Conservation (phyloP, 2,329 filamentous ascomycete species). For the Cladosporium sp. region DNA sequence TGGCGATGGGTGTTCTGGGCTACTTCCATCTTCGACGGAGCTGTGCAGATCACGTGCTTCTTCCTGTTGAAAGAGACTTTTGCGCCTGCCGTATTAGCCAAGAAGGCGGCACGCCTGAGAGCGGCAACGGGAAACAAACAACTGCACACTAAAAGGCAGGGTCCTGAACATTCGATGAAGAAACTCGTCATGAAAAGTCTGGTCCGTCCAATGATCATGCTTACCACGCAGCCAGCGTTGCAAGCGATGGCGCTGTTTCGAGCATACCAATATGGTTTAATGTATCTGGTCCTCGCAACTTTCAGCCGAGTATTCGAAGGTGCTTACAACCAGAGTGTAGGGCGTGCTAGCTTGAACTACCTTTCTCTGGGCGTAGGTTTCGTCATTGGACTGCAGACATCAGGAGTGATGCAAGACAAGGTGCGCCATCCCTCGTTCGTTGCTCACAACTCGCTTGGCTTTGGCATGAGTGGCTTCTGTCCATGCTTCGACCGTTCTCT, state of each 20-base stretch:
- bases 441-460: too few relatives aligned
- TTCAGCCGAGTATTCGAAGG: slow-evolving; percentile 16
- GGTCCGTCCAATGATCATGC: slow-evolving; percentile 24
- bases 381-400: slow-evolving; percentile 39
- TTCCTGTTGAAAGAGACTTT: slow-evolving; percentile 62
- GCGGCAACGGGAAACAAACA: slow-evolving; percentile 30
- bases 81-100: slow-evolving; percentile 56
- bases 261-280: slow-evolving; percentile 23
- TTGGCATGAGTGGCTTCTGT: too few relatives aligned
- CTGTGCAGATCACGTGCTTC: slow-evolving; percentile 69
- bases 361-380: slow-evolving; percentile 44
- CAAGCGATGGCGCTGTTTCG: slow-evolving; percentile 23
- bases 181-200: slow-evolving; percentile 22
- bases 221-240: slow-evolving; percentile 23
- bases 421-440: not conserved
- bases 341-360: slow-evolving; percentile 24
- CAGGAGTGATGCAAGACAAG: slow-evolving; percentile 18
- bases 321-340: slow-evolving; percentile 21
- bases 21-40: slow-evolving; percentile 67
- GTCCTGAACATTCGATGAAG: slow-evolving; percentile 21
- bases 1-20: slow-evolving; percentile 88
- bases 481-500: too few relatives aligned
- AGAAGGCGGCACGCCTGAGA: slow-evolving; percentile 51
- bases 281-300: slow-evolving; percentile 26
- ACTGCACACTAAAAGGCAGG: slow-evolving; percentile 23